Evolutionary conservation across 2,329 filamentous ascomycete genomes (phyloP).

Genomic region (Alternaria incomplexa): DNA sequence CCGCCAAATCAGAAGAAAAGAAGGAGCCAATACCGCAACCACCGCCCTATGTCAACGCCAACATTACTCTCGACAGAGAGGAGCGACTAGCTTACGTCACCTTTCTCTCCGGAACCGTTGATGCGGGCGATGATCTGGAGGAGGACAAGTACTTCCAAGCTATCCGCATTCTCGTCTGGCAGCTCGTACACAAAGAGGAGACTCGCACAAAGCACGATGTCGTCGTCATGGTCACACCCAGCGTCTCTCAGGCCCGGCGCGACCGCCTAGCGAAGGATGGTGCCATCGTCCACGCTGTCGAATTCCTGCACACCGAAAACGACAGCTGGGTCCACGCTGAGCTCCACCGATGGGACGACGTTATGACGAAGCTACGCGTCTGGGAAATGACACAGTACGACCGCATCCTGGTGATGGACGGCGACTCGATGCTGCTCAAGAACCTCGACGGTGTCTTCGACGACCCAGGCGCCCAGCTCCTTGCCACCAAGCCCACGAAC

Average conservation of each 20-base stretch:
- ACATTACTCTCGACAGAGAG: not conserved
- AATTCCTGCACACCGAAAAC: slow-evolving; percentile 26
- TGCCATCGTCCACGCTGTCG: slow-evolving; percentile 32
- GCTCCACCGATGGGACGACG: slow-evolving; percentile 37
- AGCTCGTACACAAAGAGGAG: slow-evolving; percentile 32
- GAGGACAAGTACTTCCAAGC: slow-evolving; percentile 38
- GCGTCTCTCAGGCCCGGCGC: slow-evolving; percentile 25
- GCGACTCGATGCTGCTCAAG: slow-evolving; percentile 41
- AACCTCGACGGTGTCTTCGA: slow-evolving; percentile 45
- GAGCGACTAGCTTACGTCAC: slow-evolving; percentile 33
- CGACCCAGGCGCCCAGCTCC: slow-evolving; percentile 33
- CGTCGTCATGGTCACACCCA: slow-evolving; percentile 35
- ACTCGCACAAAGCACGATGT: slow-evolving; percentile 33
- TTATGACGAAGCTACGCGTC: slow-evolving; percentile 49
- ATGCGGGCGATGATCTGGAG: slow-evolving; percentile 26
- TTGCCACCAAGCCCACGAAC: slow-evolving; percentile 1
- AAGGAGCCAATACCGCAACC: not conserved
- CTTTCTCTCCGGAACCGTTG: slow-evolving; percentile 27
- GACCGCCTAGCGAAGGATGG: slow-evolving; percentile 32
- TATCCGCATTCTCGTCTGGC: slow-evolving; percentile 38
- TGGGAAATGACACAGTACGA: slow-evolving; percentile 48
- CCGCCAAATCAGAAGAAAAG: not conserved
- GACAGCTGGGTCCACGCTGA: slow-evolving; percentile 23
- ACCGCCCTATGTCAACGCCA: not conserved
- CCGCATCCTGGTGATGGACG: slow-evolving; percentile 46